These are phyloP conservation scores for Lupinus albus DNA, from an alignment of 306 rosid genomes.

Conservation along the genomic window DNA sequence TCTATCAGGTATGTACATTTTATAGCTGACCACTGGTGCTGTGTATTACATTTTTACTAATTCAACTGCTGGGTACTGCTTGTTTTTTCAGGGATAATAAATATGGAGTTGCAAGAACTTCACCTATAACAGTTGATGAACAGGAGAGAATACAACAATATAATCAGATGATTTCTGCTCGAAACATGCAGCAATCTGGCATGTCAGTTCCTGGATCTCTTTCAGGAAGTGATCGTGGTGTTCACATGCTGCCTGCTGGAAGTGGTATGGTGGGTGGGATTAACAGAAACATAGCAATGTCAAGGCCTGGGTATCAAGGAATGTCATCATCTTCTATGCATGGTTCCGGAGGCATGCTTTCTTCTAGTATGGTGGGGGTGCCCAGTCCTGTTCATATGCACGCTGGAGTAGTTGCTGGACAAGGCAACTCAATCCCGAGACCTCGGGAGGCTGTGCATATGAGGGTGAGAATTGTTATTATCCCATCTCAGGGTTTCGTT, in stretches of 20 bases:
- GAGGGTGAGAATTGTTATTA: conserved; percentile 68
- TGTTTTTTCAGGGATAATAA: conserved; percentile 68
- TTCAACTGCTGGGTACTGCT: background rate
- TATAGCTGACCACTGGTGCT: conserved; percentile 29
- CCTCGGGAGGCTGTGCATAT: conserved; percentile 77
- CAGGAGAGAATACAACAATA: conserved; percentile 89
- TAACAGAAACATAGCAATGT: conserved; percentile 67
- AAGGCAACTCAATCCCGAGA: conserved; percentile 75
- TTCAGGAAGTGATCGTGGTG: conserved; percentile 88
- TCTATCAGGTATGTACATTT: conserved; percentile 62
- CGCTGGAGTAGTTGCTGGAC: conserved; percentile 79
- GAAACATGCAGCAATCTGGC: conserved; percentile 75
- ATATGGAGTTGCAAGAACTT: conserved; percentile 68
- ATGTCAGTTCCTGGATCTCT: conserved; percentile 68
- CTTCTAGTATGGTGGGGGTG: conserved; percentile 81
- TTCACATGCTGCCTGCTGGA: conserved; percentile 77
- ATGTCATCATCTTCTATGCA: conserved; percentile 72
- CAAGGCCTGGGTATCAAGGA: conserved; percentile 92
- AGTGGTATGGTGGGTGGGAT: conserved; percentile 83
- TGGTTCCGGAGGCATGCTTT: conserved; percentile 74
- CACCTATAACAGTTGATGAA: conserved; percentile 81
- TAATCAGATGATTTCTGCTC: conserved; percentile 72
- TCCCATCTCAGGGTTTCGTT: conserved; percentile 11
- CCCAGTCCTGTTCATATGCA: conserved; percentile 81
- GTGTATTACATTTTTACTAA: background rate